Conservation (phyloP, 306 rosid species). For the Lathyrus aphaca region DNA sequence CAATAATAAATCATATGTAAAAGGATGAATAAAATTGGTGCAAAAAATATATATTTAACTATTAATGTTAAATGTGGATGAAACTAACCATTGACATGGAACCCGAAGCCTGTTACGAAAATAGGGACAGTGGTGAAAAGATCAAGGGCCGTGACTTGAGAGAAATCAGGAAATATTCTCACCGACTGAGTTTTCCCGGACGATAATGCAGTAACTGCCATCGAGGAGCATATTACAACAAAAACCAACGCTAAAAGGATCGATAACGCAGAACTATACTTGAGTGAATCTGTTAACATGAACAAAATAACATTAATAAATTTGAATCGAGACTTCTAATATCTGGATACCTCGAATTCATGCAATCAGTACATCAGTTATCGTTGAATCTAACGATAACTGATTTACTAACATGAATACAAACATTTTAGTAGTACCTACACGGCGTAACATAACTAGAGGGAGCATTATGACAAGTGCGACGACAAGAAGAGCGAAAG, state of each 20-base stretch:
- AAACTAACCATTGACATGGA: conserved; percentile 60
- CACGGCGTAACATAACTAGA: conserved; percentile 50
- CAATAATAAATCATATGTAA: conserved; percentile 4
- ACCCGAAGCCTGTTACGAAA: conserved; percentile 59
- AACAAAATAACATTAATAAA: not conserved
- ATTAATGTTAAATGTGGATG: not conserved
- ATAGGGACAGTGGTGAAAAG: conserved; percentile 66
- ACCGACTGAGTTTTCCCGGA: conserved; percentile 49
- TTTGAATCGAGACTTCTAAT: not conserved
- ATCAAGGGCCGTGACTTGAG: conserved; percentile 51
- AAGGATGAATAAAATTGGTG: too few species aligned
- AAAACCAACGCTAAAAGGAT: conserved; percentile 57
- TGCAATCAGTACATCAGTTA: not conserved
- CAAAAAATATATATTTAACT: too few species aligned
- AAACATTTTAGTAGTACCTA: conserved; percentile 42
- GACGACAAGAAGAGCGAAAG: conserved; percentile 51
- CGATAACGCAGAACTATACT: conserved; percentile 66
- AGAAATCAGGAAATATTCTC: conserved; percentile 57
- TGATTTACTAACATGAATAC: not conserved
- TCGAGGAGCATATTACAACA: conserved; percentile 57
- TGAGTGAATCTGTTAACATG: conserved; percentile 52
- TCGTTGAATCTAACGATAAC: not conserved
- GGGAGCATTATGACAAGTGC: conserved; percentile 53
- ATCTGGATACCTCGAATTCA: not conserved
- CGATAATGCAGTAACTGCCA: conserved; percentile 57